Conservation (phyloP, 345 rosid species). For the Moringa oleifera region DNA sequence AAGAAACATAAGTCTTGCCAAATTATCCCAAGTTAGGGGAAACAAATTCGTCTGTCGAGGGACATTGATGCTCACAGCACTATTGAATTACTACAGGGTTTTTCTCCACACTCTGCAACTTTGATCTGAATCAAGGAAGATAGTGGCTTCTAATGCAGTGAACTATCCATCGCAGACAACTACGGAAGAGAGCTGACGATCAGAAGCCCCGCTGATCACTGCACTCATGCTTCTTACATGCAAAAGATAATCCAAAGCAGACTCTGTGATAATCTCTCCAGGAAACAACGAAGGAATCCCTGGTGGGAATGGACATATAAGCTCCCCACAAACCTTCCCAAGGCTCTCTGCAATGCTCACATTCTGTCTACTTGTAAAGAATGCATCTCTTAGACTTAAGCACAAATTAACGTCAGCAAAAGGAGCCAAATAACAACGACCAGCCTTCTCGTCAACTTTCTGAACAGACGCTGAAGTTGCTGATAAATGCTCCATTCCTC, state of each 20-base stretch:
- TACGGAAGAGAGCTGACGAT: constrained; percentile 26
- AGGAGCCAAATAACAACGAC: constrained; percentile 8
- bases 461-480: constrained; percentile 4
- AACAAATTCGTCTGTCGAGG: too few relatives aligned
- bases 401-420: constrained; percentile 20
- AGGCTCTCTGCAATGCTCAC: constrained; percentile 34
- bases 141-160: too few relatives aligned
- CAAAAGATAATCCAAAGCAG: constrained; percentile 39
- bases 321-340: constrained; percentile 34
- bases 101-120: too few relatives aligned
- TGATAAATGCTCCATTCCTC: constrained; percentile 37
- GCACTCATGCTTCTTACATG: constrained; percentile 33
- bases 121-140: too few relatives aligned
- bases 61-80: too few relatives aligned
- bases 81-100: too few relatives aligned
- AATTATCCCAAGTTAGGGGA: too few relatives aligned
- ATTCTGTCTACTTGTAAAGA: constrained; percentile 40
- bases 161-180: constrained; percentile 23
- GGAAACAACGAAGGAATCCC: constrained; percentile 52
- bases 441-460: constrained; percentile 5
- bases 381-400: constrained; percentile 47
- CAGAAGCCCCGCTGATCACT: constrained; percentile 45
- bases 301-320: constrained; percentile 59
- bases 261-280: constrained; percentile 42
- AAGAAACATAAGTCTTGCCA: too few relatives aligned